Percentiles rank a stretch among this genome's conserved stretches.
Conservation (phyloP, 495 filamentous ascomycete genomes). For the Penicillium canescens region DNA sequence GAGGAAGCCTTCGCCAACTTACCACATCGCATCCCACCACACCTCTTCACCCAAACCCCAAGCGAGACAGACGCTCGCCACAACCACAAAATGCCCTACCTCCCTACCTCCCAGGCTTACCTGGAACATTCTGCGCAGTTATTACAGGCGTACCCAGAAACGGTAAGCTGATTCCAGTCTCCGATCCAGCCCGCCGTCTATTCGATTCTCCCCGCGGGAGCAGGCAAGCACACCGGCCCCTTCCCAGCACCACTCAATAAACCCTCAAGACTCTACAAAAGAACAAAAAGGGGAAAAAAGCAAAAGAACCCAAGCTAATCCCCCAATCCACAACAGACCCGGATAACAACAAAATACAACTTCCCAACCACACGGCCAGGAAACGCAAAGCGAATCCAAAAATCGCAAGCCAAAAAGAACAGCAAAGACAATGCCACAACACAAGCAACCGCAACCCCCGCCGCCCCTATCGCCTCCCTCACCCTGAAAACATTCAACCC, state of each 20-base stretch:
- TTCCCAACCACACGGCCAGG: slow-evolving; percentile 51
- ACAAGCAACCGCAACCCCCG: slow-evolving; percentile 17
- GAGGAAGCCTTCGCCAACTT: background rate
- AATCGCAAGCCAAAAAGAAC: slow-evolving; percentile 15
- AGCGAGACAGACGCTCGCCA: slow-evolving; percentile 22
- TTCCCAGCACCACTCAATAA: background rate
- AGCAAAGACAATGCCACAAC: slow-evolving; percentile 21
- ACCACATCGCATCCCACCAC: background rate
- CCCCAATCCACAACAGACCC: slow-evolving; percentile 51
- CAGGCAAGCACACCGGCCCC: slow-evolving; percentile 2
- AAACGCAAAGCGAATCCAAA: slow-evolving; percentile 24
- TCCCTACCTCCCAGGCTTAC: slow-evolving; percentile 61
- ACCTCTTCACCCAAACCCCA: background rate
- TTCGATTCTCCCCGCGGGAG: background rate
- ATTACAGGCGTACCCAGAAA: slow-evolving; percentile 62
- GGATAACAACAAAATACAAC: slow-evolving; percentile 84
- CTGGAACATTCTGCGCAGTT: slow-evolving; percentile 63
- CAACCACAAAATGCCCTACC: slow-evolving; percentile 54
- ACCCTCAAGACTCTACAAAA: background rate
- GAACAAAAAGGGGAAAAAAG: slow-evolving; percentile 6
- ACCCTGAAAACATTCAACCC: slow-evolving; percentile 91
- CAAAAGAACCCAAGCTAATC: slow-evolving; percentile 1
- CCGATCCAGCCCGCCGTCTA: background rate
- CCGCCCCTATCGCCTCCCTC: slow-evolving; percentile 59
- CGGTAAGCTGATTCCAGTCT: slow-evolving; percentile 42